Percentiles rank a stretch among this genome's conserved stretches.
Conservation (phyloP, 805 yeast genomes). For the Ogataea paradorogensis region DNA sequence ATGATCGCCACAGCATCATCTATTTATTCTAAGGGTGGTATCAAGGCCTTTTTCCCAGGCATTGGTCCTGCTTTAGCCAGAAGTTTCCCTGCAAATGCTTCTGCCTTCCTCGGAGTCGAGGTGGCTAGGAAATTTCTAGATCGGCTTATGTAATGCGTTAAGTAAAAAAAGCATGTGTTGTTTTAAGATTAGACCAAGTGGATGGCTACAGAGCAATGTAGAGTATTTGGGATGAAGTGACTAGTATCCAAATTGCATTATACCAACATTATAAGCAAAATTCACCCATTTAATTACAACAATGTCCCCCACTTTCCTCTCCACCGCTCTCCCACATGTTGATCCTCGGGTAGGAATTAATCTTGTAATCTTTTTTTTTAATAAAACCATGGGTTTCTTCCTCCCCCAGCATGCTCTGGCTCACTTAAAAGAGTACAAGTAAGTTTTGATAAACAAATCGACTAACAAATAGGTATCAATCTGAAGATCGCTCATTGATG, state of each 20-base stretch:
- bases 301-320: no score
- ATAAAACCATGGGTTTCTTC: slow-evolving; percentile 44
- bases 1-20: slow-evolving; percentile 63
- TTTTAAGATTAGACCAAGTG: not conserved
- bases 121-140: slow-evolving; percentile 45
- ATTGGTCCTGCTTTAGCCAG: slow-evolving; percentile 92
- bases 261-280: no score
- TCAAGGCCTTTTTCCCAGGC: slow-evolving; percentile 95
- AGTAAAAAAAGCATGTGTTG: not conserved
- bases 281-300: no score
- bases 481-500: slow-evolving; percentile 77
- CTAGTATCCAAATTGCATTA: no score
- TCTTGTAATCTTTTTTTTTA: not conserved
- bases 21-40: slow-evolving; percentile 73
- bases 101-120: slow-evolving; percentile 95
- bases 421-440: slow-evolving; percentile 48
- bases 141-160: slow-evolving; percentile 4
- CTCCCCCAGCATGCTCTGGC: slow-evolving; percentile 42
- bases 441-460: slow-evolving; percentile 9
- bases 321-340: no score
- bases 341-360: no score
- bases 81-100: slow-evolving; percentile 99
- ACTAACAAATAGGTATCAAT: slow-evolving; percentile 43
- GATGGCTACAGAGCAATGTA: no score
- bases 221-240: no score